These are phyloP conservation scores for Neonectria punicea DNA, from an alignment of 2,329 filamentous ascomycete species.

Conservation along the genomic window DNA sequence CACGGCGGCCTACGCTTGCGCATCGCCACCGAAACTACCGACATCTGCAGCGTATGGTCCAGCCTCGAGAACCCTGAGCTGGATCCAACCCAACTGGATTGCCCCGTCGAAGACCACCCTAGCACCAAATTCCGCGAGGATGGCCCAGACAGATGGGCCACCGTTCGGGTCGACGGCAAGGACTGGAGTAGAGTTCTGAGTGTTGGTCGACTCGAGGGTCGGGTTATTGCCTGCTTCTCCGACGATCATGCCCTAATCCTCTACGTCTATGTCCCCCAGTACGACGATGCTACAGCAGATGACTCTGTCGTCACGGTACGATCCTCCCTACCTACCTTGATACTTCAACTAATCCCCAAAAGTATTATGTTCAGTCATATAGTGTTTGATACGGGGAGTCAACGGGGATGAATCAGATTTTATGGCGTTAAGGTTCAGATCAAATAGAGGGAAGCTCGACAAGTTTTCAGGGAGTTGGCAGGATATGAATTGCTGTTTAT, in stretches of 20 bases:
- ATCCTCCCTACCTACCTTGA: constrained; percentile 15
- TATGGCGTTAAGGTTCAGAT: constrained; percentile 26
- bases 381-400: constrained; percentile 40
- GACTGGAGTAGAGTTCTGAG: constrained; percentile 97
- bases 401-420: not conserved
- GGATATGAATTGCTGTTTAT: constrained; percentile 10
- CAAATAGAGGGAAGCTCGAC: not conserved
- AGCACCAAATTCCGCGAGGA: constrained; percentile 81
- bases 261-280: constrained; percentile 82
- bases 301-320: constrained; percentile 80
- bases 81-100: constrained; percentile 79
- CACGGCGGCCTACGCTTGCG: constrained; percentile 85
- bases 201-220: constrained; percentile 86
- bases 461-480: constrained; percentile 18
- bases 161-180: constrained; percentile 88
- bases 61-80: constrained; percentile 88
- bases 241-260: constrained; percentile 83
- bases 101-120: constrained; percentile 81
- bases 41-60: constrained; percentile 87
- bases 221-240: constrained; percentile 92
- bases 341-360: constrained; percentile 34
- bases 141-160: constrained; percentile 87
- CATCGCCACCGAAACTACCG: constrained; percentile 84
- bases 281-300: constrained; percentile 72
- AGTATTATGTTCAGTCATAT: constrained; percentile 59